Conservation (phyloP, 2,329 filamentous ascomycete species). For the Cladosporium halotolerans region DNA sequence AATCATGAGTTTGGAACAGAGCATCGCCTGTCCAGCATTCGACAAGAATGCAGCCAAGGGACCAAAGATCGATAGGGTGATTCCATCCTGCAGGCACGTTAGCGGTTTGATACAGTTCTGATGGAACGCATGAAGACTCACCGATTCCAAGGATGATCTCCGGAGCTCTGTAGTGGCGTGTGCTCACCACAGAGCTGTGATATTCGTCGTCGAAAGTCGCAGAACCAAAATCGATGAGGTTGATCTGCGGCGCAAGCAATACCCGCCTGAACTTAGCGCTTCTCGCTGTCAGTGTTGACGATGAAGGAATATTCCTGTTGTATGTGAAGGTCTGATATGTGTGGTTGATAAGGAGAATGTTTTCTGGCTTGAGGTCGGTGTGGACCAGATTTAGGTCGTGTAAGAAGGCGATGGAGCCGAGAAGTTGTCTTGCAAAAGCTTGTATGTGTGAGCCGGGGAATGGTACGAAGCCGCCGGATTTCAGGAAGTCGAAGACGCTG, state of each 20-base stretch:
- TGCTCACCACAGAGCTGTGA: slow-evolving; percentile 62
- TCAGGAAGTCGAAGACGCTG: slow-evolving; percentile 97
- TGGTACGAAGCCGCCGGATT: slow-evolving; percentile 88
- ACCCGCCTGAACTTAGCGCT: slow-evolving; percentile 58
- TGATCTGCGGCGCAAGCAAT: slow-evolving; percentile 59
- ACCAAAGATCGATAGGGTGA: slow-evolving; percentile 64
- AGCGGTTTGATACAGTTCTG: not conserved
- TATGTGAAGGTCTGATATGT: slow-evolving; percentile 64
- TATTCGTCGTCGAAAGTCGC: slow-evolving; percentile 65
- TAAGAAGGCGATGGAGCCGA: slow-evolving; percentile 97
- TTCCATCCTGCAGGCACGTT: slow-evolving; percentile 46
- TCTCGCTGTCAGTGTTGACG: slow-evolving; percentile 51
- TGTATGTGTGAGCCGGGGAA: slow-evolving; percentile 99
- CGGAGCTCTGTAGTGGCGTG: slow-evolving; percentile 59
- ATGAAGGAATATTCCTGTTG: slow-evolving; percentile 60
- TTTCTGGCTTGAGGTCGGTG: slow-evolving; percentile 67
- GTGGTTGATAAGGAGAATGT: slow-evolving; percentile 60
- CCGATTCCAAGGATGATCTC: slow-evolving; percentile 61
- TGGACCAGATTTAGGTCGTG: slow-evolving; percentile 97
- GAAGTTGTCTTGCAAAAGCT: slow-evolving; percentile 87
- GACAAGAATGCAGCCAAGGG: slow-evolving; percentile 62
- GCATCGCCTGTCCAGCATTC: slow-evolving; percentile 65
- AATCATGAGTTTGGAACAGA: slow-evolving; percentile 63
- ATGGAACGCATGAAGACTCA: slow-evolving; percentile 10
- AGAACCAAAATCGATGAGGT: slow-evolving; percentile 62